Percentiles rank a stretch among this genome's conserved stretches.
Evolutionary conservation across 140 eudicot species (phyloP).

Genomic region (Erigeron philadelphicus): DNA sequence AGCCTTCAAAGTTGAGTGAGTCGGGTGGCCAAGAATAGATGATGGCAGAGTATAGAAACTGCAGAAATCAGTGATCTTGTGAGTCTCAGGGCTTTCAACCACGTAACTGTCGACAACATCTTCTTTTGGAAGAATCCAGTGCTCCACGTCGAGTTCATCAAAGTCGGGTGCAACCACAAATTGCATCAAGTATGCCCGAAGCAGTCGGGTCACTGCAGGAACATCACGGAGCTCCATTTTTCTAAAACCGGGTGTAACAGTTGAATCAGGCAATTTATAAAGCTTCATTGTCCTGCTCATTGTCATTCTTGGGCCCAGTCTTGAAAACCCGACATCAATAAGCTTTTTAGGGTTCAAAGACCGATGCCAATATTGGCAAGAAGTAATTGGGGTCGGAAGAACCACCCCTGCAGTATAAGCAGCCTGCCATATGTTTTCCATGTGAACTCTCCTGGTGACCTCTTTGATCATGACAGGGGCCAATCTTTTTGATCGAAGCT

Average conservation of each 20-base stretch:
- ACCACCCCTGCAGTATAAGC: slow-evolving; percentile 71
- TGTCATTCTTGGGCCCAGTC: slow-evolving; percentile 60
- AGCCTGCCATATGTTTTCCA: slow-evolving; percentile 71
- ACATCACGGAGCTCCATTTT: slow-evolving; percentile 64
- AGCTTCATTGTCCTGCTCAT: slow-evolving; percentile 65
- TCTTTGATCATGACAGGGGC: slow-evolving; percentile 73
- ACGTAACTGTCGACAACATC: slow-evolving; percentile 49
- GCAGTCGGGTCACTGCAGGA: slow-evolving; percentile 53
- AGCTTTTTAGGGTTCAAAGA: slow-evolving; percentile 60
- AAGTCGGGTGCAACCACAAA: slow-evolving; percentile 61
- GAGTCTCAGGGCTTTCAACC: slow-evolving; percentile 58
- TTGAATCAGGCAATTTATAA: slow-evolving; percentile 43
- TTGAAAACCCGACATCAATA: slow-evolving; percentile 61
- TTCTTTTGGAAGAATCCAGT: slow-evolving; percentile 61
- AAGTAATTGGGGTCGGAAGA: slow-evolving; percentile 59
- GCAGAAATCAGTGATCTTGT: slow-evolving; percentile 55
- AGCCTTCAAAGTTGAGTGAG: slow-evolving; percentile 48
- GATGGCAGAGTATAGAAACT: slow-evolving; percentile 59
- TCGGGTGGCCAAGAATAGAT: slow-evolving; percentile 54
- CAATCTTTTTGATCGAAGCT: slow-evolving; percentile 54
- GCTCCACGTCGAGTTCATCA: slow-evolving; percentile 60
- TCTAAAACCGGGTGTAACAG: slow-evolving; percentile 51
- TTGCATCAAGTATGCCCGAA: slow-evolving; percentile 43
- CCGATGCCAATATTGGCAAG: slow-evolving; percentile 68
- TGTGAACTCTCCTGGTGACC: slow-evolving; percentile 62